phyloP scores from a whole-genome alignment of 257 asterid genomes.

The Fraxinus excelsior region DNA sequence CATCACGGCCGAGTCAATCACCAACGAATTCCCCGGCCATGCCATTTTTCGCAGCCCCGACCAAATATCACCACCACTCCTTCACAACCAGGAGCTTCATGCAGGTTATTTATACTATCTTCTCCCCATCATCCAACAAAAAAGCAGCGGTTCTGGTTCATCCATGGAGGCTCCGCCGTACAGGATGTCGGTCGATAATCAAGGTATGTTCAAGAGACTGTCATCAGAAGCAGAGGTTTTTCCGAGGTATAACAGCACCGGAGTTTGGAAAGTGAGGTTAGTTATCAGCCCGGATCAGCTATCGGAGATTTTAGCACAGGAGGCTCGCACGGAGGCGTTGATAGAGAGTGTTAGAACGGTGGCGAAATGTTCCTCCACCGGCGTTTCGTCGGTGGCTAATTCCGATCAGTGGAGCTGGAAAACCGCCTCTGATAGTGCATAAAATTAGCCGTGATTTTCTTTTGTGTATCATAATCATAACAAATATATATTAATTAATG shows the following conservation, averaged over 20 bases:
- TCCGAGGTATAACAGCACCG: conserved; percentile 37
- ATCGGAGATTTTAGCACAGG: conserved; percentile 60
- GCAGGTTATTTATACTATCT: conserved; percentile 46
- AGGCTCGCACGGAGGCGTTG: conserved; percentile 54
- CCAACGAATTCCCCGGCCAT: conserved; percentile 58
- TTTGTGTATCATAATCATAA: neutral
- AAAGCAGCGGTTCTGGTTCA: neutral
- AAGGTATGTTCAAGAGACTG: conserved; percentile 22
- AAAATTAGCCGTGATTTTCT: neutral
- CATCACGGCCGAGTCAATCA: conserved; percentile 51
- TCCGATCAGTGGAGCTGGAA: conserved; percentile 42
- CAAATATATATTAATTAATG: neutral
- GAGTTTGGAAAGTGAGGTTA: conserved; percentile 62
- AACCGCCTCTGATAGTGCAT: neutral
- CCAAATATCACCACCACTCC: conserved; percentile 42
- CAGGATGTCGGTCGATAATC: conserved; percentile 45
- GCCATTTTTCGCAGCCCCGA: conserved; percentile 38
- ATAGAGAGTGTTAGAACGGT: conserved; percentile 57
- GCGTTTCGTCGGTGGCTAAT: conserved; percentile 21
- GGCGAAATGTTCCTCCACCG: conserved; percentile 45
- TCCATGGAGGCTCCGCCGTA: conserved; percentile 2
- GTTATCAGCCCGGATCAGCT: conserved; percentile 52
- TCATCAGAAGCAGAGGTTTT: conserved; percentile 31
- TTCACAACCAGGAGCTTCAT: conserved; percentile 37
- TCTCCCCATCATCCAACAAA: conserved; percentile 38